A percentile compares a stretch with the other conserved stretches of the same genome.
These are phyloP conservation scores for Chenopodium suecicum DNA, from an alignment of 148 eudicot genomes.

Conservation along the genomic window DNA sequence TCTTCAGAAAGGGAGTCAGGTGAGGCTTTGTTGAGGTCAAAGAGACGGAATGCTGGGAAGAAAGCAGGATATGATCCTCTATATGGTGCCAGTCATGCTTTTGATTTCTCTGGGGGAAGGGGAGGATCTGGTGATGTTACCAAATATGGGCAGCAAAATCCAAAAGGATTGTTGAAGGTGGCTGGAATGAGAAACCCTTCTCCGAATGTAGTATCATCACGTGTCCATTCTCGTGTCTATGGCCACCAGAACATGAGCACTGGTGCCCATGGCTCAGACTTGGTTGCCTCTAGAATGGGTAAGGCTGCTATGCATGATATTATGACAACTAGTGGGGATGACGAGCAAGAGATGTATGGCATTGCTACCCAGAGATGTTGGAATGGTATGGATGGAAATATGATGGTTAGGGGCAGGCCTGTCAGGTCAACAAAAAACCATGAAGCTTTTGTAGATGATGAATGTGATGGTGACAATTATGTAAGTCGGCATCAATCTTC, in stretches of 20 bases:
- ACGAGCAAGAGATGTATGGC: slow-evolving; percentile 49
- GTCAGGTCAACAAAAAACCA: slow-evolving; percentile 51
- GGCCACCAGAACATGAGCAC: slow-evolving; percentile 37
- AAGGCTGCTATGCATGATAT: slow-evolving; percentile 45
- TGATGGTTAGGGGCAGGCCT: slow-evolving; percentile 38
- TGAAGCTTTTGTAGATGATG: slow-evolving; percentile 43
- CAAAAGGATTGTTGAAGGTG: slow-evolving; percentile 54
- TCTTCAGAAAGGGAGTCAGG: slow-evolving; percentile 63
- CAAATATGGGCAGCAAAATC: slow-evolving; percentile 43
- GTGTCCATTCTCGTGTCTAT: slow-evolving; percentile 28
- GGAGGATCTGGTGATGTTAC: slow-evolving; percentile 34
- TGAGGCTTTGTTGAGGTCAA: slow-evolving; percentile 55
- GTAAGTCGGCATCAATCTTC: slow-evolving; percentile 35
- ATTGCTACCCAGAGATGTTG: slow-evolving; percentile 47
- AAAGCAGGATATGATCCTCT: slow-evolving; percentile 38
- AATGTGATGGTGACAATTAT: slow-evolving; percentile 35
- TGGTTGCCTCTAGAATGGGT: slow-evolving; percentile 31
- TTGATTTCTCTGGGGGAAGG: slow-evolving; percentile 42
- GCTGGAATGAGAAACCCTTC: slow-evolving; percentile 40
- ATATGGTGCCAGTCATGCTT: slow-evolving; percentile 34
- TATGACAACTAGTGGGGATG: slow-evolving; percentile 37
- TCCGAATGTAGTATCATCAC: slow-evolving; percentile 37
- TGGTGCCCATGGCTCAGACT: slow-evolving; percentile 38
- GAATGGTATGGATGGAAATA: slow-evolving; percentile 37
- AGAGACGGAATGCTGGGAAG: slow-evolving; percentile 43